Conservation (phyloP, 371 early-diverging fungal species). For the Coemansia sp. region DNA sequence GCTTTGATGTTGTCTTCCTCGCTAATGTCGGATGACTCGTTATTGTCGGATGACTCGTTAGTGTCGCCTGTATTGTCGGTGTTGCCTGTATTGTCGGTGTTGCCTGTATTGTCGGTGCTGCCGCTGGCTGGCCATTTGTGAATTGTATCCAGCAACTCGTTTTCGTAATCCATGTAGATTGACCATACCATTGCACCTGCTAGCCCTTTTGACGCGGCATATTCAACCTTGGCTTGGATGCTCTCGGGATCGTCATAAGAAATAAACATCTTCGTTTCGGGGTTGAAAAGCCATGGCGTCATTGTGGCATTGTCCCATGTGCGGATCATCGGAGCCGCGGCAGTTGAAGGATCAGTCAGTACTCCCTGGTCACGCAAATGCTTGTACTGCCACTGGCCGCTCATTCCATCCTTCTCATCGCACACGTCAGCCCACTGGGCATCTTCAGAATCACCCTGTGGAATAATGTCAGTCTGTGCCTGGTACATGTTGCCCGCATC, state of each 20-base stretch:
- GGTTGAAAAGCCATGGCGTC: constrained; percentile 70
- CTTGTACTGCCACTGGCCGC: constrained; percentile 57
- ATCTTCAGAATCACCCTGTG: constrained; percentile 32
- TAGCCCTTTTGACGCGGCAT: constrained; percentile 56
- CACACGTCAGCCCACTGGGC: constrained; percentile 25
- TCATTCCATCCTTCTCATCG: constrained; percentile 3
- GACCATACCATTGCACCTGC: constrained; percentile 70
- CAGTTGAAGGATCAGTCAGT: constrained; percentile 51
- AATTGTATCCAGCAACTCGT: constrained; percentile 22
- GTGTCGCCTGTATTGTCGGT: neutral
- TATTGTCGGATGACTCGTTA: too few relatives aligned
- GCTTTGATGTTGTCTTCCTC: neutral
- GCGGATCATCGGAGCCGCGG: constrained; percentile 60
- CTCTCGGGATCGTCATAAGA: constrained; percentile 67
- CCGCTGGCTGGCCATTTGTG: neutral
- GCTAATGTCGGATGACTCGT: neutral
- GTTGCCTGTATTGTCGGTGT: neutral
- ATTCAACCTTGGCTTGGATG: constrained; percentile 59
- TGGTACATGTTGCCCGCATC: constrained; percentile 22
- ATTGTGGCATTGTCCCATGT: constrained; percentile 60
- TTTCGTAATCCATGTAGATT: constrained; percentile 54
- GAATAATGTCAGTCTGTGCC: constrained; percentile 6
- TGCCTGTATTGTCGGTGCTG: neutral
- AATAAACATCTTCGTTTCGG: constrained; percentile 58
- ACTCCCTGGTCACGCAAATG: constrained; percentile 56